Percentiles rank a stretch among this genome's conserved stretches.
phyloP scores from a whole-genome alignment of 495 filamentous ascomycete species.

The Podospora pseudocomata region DNA sequence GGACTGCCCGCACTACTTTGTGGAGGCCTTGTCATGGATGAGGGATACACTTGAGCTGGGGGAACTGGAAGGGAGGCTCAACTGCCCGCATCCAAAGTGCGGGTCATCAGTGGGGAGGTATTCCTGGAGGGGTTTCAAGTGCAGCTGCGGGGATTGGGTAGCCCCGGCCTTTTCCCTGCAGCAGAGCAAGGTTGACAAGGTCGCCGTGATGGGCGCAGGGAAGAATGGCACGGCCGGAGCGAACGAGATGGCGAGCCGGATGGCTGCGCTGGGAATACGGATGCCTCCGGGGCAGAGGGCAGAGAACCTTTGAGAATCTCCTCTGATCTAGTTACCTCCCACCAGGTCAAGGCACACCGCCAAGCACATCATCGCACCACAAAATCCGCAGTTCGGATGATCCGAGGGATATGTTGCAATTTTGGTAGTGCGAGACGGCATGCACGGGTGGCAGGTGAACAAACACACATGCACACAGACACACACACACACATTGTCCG shows the following conservation, averaged over 20 bases:
- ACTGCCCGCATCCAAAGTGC: constrained; percentile 76
- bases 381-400: neutral
- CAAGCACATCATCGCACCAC: neutral
- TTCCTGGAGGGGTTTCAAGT: constrained; percentile 92
- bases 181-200: constrained; percentile 75
- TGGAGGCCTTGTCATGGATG: constrained; percentile 95
- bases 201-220: constrained; percentile 24
- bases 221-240: constrained; percentile 11
- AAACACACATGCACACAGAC: neutral
- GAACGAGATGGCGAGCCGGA: constrained; percentile 18
- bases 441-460: neutral
- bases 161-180: constrained; percentile 86
- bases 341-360: neutral
- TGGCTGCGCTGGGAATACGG: constrained; percentile 31
- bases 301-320: constrained; percentile 6
- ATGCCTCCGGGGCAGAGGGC: constrained; percentile 32
- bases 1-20: constrained; percentile 75
- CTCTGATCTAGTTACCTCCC: neutral
- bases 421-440: neutral
- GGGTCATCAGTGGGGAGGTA: constrained; percentile 81
- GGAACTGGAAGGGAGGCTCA: constrained; percentile 73
- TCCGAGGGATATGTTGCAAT: neutral
- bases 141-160: constrained; percentile 86
- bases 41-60: constrained; percentile 70
- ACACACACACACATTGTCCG: neutral